Evolutionary conservation across 169 alveolate species (phyloP).

Genomic region (Theileria annulata): DNA sequence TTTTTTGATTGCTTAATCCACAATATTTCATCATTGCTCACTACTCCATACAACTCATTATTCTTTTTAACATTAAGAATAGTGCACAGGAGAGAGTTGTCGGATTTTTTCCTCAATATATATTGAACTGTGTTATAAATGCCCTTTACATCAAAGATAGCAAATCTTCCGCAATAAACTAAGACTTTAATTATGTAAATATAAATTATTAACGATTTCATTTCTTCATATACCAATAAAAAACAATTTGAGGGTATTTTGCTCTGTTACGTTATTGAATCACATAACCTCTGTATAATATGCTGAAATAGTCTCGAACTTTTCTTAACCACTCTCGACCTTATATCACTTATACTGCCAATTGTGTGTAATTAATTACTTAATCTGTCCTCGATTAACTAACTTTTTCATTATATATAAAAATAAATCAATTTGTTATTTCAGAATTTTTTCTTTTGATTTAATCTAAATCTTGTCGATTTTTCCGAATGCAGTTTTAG

Average conservation of each 20-base stretch:
- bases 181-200: background rate
- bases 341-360: background rate
- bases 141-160: background rate
- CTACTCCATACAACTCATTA: background rate
- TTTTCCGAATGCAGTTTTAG: background rate
- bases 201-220: background rate
- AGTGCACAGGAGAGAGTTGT: background rate
- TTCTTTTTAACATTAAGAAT: background rate
- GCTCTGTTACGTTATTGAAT: background rate
- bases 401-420: background rate
- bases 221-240: background rate
- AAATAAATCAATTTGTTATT: background rate
- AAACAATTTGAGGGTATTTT: background rate
- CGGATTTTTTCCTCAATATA: background rate
- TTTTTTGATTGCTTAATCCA: background rate
- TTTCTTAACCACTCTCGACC: background rate
- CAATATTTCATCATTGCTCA: background rate
- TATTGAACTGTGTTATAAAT: background rate
- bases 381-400: background rate
- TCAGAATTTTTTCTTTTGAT: background rate
- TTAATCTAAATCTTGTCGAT: background rate
- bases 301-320: background rate
- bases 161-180: background rate
- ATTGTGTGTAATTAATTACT: background rate
- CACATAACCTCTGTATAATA: background rate